Percentiles rank a stretch among this genome's conserved stretches.
These are phyloP conservation scores for Gloeostereum incarnatum DNA, from an alignment of 768 basidiomycete species.

Conservation along the genomic window DNA sequence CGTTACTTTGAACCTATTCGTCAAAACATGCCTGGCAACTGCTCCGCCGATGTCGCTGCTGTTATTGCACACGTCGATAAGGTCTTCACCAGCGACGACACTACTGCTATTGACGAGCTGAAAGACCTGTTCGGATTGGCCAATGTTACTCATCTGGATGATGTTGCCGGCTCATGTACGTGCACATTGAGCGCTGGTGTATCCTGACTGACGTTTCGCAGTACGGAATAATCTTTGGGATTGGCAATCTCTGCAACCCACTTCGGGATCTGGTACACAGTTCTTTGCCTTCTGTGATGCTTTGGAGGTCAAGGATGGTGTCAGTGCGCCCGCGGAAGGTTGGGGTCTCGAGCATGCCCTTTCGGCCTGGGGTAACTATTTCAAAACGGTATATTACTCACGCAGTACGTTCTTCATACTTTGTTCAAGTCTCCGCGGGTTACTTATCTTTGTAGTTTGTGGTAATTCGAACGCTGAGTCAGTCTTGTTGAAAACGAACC, in stretches of 20 bases:
- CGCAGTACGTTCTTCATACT: neutral
- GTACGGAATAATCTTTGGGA: slow-evolving; percentile 55
- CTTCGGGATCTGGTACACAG: slow-evolving; percentile 27
- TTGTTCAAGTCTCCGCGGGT: neutral
- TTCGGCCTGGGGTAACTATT: slow-evolving; percentile 49
- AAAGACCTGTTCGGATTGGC: slow-evolving; percentile 54
- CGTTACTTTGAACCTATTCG: slow-evolving; percentile 67
- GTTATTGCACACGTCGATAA: slow-evolving; percentile 54
- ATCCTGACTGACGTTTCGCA: slow-evolving; percentile 30
- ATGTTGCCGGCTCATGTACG: slow-evolving; percentile 40
- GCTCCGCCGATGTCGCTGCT: slow-evolving; percentile 61
- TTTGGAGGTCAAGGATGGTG: slow-evolving; percentile 48
- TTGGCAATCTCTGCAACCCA: slow-evolving; percentile 57
- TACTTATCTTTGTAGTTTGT: neutral
- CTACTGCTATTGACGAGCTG: slow-evolving; percentile 37
- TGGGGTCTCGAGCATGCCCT: slow-evolving; percentile 59
- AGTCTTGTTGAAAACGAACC: neutral
- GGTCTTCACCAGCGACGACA: slow-evolving; percentile 36
- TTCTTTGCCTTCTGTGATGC: slow-evolving; percentile 63
- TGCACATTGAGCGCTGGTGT: slow-evolving; percentile 28
- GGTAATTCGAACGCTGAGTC: neutral
- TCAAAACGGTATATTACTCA: slow-evolving; percentile 27
- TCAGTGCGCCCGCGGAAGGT: slow-evolving; percentile 36
- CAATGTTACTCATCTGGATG: slow-evolving; percentile 49
- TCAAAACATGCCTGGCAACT: slow-evolving; percentile 60